phyloP scores from a whole-genome alignment of 2,329 filamentous ascomycete genomes.

The Huntiella abstrusa region DNA sequence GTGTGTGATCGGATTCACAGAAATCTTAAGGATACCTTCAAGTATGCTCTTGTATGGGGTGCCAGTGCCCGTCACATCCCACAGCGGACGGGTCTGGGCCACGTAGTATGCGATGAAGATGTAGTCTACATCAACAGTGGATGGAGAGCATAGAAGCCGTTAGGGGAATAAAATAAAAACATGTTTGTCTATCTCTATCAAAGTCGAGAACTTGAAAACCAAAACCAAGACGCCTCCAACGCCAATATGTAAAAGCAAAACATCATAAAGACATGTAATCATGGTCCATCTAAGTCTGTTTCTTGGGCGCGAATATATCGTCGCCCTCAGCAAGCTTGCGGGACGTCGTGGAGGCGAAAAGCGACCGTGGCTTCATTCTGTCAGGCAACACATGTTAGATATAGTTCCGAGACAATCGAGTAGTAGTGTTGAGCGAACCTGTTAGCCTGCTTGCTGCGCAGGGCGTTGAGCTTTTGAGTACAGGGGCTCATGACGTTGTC shows the following conservation, averaged over 20 bases:
- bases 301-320: conserved; percentile 20
- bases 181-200: neutral
- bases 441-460: conserved; percentile 61
- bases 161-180: neutral
- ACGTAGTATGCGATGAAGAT: conserved; percentile 55
- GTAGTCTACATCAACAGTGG: conserved; percentile 49
- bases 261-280: conserved; percentile 3
- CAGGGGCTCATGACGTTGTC: conserved; percentile 79
- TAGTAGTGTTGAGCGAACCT: conserved; percentile 36
- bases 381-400: conserved; percentile 3
- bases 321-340: conserved; percentile 37
- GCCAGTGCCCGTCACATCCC: conserved; percentile 89
- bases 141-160: conserved; percentile 33
- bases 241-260: conserved; percentile 12
- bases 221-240: conserved; percentile 1
- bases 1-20: conserved; percentile 92
- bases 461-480: conserved; percentile 61
- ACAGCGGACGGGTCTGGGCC: conserved; percentile 73
- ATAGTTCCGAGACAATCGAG: neutral
- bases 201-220: neutral
- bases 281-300: conserved; percentile 11
- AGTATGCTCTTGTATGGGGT: conserved; percentile 96
- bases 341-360: conserved; percentile 46
- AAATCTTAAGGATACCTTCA: conserved; percentile 93
- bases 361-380: conserved; percentile 47